These are phyloP conservation scores for Rhizophagus clarus DNA, from an alignment of 192 early-diverging fungal species.

Conservation along the genomic window DNA sequence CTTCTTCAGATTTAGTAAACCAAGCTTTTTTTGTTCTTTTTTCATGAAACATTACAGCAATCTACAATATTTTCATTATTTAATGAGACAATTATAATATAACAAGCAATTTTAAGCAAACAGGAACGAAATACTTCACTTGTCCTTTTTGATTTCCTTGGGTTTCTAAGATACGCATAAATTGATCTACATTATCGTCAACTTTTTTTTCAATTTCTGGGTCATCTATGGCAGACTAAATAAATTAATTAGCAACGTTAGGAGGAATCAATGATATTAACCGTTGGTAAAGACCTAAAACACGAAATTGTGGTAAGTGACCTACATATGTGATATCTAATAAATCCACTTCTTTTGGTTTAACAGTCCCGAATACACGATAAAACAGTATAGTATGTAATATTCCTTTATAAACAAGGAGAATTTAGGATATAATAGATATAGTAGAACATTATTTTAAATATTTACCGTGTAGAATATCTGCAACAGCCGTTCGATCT, in stretches of 20 bases:
- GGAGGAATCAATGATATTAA: neutral
- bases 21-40: conserved; percentile 62
- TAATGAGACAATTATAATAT: too few relatives aligned
- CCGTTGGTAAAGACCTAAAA: neutral
- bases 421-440: neutral
- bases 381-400: conserved; percentile 66
- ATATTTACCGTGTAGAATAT: conserved; percentile 44
- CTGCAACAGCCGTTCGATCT: conserved; percentile 36
- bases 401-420: conserved; percentile 38
- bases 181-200: conserved; percentile 51
- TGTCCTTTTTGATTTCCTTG: conserved; percentile 50
- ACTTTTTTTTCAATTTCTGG: conserved; percentile 52
- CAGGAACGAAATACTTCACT: conserved; percentile 34
- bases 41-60: conserved; percentile 64
- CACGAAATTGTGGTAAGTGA: neutral
- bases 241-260: neutral
- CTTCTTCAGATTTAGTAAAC: conserved; percentile 58
- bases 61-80: too few relatives aligned
- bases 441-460: too few relatives aligned
- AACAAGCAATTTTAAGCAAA: neutral
- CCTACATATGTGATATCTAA: conserved; percentile 59
- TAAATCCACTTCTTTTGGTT: conserved; percentile 54
- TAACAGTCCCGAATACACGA: conserved; percentile 56
- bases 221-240: conserved; percentile 57
- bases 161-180: conserved; percentile 42